A percentile compares a stretch with the other conserved stretches of the same genome.
These are phyloP conservation scores for Cokeromyces recurvatus DNA, from an alignment of 371 early-diverging fungal species.

Conservation along the genomic window DNA sequence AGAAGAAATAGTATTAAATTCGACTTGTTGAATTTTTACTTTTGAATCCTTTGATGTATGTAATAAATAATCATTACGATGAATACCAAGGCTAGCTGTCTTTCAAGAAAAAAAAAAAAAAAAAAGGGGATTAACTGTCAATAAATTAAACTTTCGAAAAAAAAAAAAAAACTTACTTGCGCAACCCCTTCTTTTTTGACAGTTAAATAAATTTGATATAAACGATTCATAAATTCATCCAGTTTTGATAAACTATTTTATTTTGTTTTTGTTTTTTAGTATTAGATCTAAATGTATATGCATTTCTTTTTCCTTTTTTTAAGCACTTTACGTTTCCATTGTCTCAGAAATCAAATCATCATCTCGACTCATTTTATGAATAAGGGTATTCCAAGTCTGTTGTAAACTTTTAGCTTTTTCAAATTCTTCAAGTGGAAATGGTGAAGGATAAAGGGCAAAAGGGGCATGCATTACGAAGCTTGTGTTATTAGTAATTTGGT, in stretches of 20 bases:
- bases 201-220: slow-evolving; percentile 75
- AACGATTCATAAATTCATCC: slow-evolving; percentile 77
- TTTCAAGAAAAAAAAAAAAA: too few relatives aligned
- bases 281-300: too few relatives aligned
- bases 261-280: background rate
- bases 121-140: too few relatives aligned
- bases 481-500: slow-evolving; percentile 32
- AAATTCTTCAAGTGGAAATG: slow-evolving; percentile 74
- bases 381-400: slow-evolving; percentile 76
- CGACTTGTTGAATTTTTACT: slow-evolving; percentile 83
- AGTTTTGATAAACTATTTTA: slow-evolving; percentile 62
- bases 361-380: slow-evolving; percentile 77
- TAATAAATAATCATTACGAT: slow-evolving; percentile 93
- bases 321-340: slow-evolving; percentile 65
- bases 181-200: slow-evolving; percentile 56
- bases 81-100: slow-evolving; percentile 76
- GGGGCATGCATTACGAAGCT: slow-evolving; percentile 81
- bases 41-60: slow-evolving; percentile 53
- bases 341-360: slow-evolving; percentile 66
- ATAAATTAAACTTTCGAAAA: too few relatives aligned
- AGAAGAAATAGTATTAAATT: slow-evolving; percentile 94
- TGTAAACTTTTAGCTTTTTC: slow-evolving; percentile 75
- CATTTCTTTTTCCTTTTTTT: too few relatives aligned
- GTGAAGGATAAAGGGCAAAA: slow-evolving; percentile 84
- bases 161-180: slow-evolving; percentile 59